A percentile compares a stretch with the other conserved stretches of the same genome.
Evolutionary conservation across 164 flowering plant species (phyloP).

Genomic region (Annona cherimola): DNA sequence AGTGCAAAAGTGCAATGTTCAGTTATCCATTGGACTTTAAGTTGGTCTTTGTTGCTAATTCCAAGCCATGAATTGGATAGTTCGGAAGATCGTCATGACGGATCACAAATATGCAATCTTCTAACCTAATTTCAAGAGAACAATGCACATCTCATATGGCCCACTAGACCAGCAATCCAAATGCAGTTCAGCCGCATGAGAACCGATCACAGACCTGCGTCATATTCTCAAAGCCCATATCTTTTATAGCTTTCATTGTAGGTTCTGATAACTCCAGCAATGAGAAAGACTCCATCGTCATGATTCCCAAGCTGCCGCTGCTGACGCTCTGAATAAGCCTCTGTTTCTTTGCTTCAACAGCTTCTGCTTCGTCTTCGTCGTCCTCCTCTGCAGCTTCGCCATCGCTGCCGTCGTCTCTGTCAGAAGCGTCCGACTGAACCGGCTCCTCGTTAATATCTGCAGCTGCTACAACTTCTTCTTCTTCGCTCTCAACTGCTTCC

Average conservation of each 20-base stretch:
- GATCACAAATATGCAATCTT: too few relatives aligned
- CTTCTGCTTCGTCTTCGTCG: not conserved
- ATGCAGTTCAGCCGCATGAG: not conserved
- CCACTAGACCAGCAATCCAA: not conserved
- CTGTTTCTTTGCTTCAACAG: constrained; percentile 4
- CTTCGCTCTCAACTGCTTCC: not conserved
- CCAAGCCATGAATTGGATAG: too few relatives aligned
- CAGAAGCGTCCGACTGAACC: not conserved
- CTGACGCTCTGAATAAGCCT: constrained; percentile 6
- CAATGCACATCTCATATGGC: not conserved
- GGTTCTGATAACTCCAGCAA: constrained; percentile 50
- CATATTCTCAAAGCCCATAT: constrained; percentile 70
- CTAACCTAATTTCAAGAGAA: not conserved
- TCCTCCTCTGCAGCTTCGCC: not conserved
- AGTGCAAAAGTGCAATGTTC: too few relatives aligned
- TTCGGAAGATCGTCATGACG: too few relatives aligned
- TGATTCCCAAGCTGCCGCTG: constrained; percentile 61
- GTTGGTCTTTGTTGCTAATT: too few relatives aligned
- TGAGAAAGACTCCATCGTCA: constrained; percentile 60
- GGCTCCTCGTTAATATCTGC: not conserved
- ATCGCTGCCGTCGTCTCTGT: not conserved
- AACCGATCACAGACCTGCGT: constrained; percentile 53
- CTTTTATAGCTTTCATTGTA: constrained; percentile 66
- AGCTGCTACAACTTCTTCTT: not conserved
- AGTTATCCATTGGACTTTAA: too few relatives aligned